phyloP scores from a whole-genome alignment of 1,139 yeast species.

The Yamadazyma epiphylla region DNA sequence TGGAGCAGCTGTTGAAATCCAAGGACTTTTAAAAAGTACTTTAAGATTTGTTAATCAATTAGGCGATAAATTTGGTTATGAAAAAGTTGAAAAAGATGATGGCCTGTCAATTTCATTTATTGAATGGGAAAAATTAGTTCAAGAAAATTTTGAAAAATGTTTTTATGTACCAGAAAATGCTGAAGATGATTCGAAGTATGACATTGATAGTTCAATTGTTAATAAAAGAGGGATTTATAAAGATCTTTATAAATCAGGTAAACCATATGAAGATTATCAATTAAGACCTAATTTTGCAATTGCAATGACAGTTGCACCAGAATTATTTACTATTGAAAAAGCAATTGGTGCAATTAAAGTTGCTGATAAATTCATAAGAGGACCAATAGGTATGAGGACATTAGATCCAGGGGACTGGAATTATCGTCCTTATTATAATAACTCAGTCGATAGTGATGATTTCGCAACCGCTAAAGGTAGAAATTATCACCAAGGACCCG shows the following conservation, averaged over 20 bases:
- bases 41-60: conserved; percentile 73
- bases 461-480: conserved; percentile 94
- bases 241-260: conserved; percentile 76
- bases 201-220: conserved; percentile 59
- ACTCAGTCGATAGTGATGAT: conserved; percentile 75
- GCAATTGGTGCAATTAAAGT: conserved; percentile 62
- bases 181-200: conserved; percentile 47
- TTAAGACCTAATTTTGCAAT: conserved; percentile 88
- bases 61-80: conserved; percentile 49
- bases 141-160: conserved; percentile 70
- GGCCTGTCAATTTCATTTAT: conserved; percentile 51
- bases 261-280: conserved; percentile 91
- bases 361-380: conserved; percentile 74
- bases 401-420: conserved; percentile 90
- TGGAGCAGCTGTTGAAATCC: conserved; percentile 94
- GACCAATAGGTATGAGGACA: conserved; percentile 90
- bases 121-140: conserved; percentile 72
- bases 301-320: conserved; percentile 93
- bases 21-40: conserved; percentile 80
- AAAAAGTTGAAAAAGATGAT: conserved; percentile 50
- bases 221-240: conserved; percentile 93
- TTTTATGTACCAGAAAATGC: conserved; percentile 71
- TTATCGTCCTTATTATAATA: conserved; percentile 83
- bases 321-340: conserved; percentile 60
- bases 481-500: conserved; percentile 98